Evolutionary conservation across 2,329 filamentous ascomycete genomes (phyloP).

Genomic region (Shiraia sp.): DNA sequence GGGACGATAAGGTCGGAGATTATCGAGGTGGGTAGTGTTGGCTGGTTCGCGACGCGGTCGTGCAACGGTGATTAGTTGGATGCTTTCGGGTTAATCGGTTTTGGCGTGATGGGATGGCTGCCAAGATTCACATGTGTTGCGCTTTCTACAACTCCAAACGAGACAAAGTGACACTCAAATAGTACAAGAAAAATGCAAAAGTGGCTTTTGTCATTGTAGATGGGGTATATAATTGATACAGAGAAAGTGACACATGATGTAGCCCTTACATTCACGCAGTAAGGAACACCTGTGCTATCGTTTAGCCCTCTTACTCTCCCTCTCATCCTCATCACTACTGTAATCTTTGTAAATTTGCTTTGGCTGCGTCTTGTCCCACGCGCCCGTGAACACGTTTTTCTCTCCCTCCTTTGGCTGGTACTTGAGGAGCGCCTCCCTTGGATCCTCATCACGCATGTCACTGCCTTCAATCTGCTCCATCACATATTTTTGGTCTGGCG

Average conservation of each 20-base stretch:
- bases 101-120: neutral
- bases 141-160: no score
- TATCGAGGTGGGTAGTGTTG: slow-evolving; percentile 9
- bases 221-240: slow-evolving; percentile 13
- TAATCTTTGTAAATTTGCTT: slow-evolving; percentile 88
- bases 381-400: slow-evolving; percentile 91
- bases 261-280: no score
- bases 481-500: slow-evolving; percentile 88
- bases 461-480: slow-evolving; percentile 86
- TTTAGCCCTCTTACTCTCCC: slow-evolving; percentile 63
- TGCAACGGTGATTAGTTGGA: slow-evolving; percentile 9
- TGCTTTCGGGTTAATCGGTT: slow-evolving; percentile 9
- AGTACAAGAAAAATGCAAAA: no score
- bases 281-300: slow-evolving; percentile 9
- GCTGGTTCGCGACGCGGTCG: slow-evolving; percentile 20
- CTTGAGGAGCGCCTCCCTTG: slow-evolving; percentile 87
- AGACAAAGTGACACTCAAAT: no score
- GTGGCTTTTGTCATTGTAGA: slow-evolving; percentile 3
- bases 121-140: slow-evolving; percentile 13
- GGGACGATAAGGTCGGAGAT: slow-evolving; percentile 1
- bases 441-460: slow-evolving; percentile 94
- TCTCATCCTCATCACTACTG: slow-evolving; percentile 79
- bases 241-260: neutral
- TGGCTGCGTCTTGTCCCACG: slow-evolving; percentile 90
- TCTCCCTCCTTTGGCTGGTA: slow-evolving; percentile 93